Evolutionary conservation across 2,329 filamentous ascomycete genomes (phyloP), one percentile per base, ranked within the genome.

Genomic region (Alternaria longipes): DNA sequence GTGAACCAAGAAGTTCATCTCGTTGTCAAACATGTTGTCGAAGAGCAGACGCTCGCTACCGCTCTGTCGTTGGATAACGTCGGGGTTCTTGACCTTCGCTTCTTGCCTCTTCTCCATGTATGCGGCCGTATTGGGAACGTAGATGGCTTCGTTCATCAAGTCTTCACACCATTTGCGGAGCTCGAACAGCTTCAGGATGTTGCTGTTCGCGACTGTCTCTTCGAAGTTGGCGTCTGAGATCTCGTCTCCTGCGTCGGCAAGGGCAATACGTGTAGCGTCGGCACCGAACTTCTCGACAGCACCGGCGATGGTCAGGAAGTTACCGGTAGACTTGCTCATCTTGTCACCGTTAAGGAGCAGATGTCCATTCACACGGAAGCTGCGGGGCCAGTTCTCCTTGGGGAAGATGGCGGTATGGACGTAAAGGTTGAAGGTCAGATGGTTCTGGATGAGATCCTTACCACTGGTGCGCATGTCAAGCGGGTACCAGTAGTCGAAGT

Each of bases 171-270:
- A 98, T 79, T 97, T 92, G 76, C 92, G 89, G 54, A 96, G 84
- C 74, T 87, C 90, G 74, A 89, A 94, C 54, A 98, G 86, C 73
- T 93, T 90, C 64, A 98, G 85, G 72, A 97, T 96, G 75, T 90
- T 94, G 77, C 90, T 92, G 81, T 98, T 95, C 41, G 95, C 95
- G 40, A 97, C 93, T 56, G 91, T 88, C 82, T 99, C 95, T 74
- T 97, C 95, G 68, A 99, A 97, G 84, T 99, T 99, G 72, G 94
- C 94, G 79, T 99, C 95, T 65, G 93, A 91, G 64, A 97, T 93
- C 66, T 91, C 92, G 74, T 99, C 95, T 71, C 95, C 95, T 12
- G 93, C 93, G 79, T 99, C 95, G 18, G 94, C 94, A 65, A 99
- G 89, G 4, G 94, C 93, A 72, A 98, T 91, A 76, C 94, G 88